Evolutionary conservation across 1,139 yeast species (phyloP).

Genomic region (Yamadazyma diddensiae): DNA sequence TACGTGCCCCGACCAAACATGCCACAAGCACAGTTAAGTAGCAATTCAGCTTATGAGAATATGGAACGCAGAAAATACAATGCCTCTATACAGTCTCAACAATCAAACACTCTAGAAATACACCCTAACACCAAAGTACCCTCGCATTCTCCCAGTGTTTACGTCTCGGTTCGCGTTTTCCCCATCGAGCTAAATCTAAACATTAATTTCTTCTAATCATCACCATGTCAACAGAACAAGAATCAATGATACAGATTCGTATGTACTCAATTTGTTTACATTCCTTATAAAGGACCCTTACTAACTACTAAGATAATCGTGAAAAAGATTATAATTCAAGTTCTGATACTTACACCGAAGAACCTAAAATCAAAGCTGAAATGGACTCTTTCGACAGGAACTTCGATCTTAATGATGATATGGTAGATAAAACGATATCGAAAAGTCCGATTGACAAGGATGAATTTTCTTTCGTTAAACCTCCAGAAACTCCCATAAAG

Average conservation of each 20-base stretch:
- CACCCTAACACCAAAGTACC: no score
- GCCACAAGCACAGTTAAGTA: no score
- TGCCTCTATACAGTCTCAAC: no score
- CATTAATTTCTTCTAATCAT: background rate
- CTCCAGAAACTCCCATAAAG: background rate
- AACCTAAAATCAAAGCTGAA: conserved; percentile 4
- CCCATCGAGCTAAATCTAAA: conserved; percentile 1
- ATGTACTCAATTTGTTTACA: conserved; percentile 13
- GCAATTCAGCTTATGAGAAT: no score
- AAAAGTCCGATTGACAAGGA: conserved; percentile 18
- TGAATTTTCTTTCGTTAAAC: conserved; percentile 25
- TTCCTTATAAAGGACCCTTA: conserved; percentile 1
- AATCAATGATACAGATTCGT: conserved; percentile 30
- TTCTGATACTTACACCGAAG: conserved; percentile 43
- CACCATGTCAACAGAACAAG: no score
- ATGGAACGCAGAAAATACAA: no score
- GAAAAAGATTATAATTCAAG: conserved; percentile 36
- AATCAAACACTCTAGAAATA: no score
- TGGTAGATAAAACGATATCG: conserved; percentile 14
- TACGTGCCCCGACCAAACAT: no score
- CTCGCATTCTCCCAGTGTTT: no score
- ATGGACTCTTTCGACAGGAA: conserved; percentile 22
- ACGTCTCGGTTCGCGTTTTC: conserved; percentile 1
- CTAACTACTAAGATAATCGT: conserved; percentile 4
- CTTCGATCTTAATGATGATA: conserved; percentile 23